Evolutionary conservation across 306 rosid genomes (phyloP).

Genomic region (Cicer yamashitae): DNA sequence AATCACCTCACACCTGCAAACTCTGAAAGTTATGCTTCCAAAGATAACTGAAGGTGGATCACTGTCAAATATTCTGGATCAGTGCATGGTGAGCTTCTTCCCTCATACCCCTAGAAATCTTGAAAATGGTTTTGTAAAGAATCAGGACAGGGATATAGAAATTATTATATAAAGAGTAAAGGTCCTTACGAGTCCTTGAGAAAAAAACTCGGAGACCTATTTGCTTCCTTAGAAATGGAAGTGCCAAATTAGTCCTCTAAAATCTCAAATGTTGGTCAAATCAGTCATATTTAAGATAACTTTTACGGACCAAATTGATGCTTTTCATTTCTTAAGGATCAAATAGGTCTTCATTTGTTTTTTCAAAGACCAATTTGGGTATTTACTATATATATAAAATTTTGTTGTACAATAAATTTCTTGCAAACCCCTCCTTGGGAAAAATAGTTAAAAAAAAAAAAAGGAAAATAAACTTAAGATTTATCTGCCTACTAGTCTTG

Average conservation of each 20-base stretch:
- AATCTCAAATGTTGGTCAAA: neutral
- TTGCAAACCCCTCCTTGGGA: neutral
- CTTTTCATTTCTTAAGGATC: neutral
- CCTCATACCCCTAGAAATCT: conserved; percentile 14
- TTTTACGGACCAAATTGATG: neutral
- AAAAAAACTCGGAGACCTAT: neutral
- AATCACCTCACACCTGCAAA: conserved; percentile 81
- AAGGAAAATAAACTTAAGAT: conserved; percentile 18
- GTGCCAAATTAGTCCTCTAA: neutral
- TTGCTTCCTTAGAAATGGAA: neutral
- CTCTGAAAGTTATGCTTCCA: conserved; percentile 87
- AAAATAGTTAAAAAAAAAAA: neutral
- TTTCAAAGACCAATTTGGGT: neutral
- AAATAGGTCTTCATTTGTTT: neutral
- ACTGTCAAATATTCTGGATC: conserved; percentile 91
- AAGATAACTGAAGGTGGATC: conserved; percentile 96
- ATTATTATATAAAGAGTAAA: conserved; percentile 8
- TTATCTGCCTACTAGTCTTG: conserved; percentile 31
- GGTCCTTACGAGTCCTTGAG: neutral
- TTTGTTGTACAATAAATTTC: conserved; percentile 19
- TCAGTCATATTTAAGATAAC: neutral
- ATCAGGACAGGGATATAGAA: conserved; percentile 29
- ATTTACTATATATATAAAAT: neutral
- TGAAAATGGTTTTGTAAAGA: conserved; percentile 36
- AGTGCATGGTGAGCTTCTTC: conserved; percentile 84